Base-by-base conservation (phyloP, 257 asterid species). In the Haberlea rhodopensis region DNA sequence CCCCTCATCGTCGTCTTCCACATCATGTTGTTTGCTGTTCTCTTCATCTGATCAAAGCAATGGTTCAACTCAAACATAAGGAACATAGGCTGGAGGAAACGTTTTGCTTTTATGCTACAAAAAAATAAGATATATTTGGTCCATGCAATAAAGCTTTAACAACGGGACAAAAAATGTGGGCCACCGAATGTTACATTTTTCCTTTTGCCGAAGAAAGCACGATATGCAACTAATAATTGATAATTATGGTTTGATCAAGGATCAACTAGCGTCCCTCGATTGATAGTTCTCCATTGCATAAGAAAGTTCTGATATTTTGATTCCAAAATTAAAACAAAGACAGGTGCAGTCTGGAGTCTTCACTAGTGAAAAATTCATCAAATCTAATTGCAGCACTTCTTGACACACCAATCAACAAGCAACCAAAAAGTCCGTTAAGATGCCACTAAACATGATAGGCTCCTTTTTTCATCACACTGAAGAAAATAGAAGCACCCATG, bases 1-100 rank as follows among this genome's bases (percentile, higher is more conserved):
- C 24, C 91, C 87, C 15, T 63, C 71, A 54, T 60, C 77, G n/a
- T 63, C 78, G 57, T 82, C 90, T 26, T 84, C 87, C 22, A 82
- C 90, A 8, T 84, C 84, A 2, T 80, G 81, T 71, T 73, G 78
- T 60, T 72, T 67, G 75, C 71, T 62, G 68, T 64, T 70, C 71
- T 66, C 76, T 63, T 53, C 80, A 77, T 85, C 95, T 82, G 80
- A 67, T 62, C 53, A 74, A 57, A 77, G 57, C 63, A 69, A 73
- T 45, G 52, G 27, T 71, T 74, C 52, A 57, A 71, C 60, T 54
- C 60, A 57, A 24, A 27, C 21, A 45, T 24, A 23, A 13, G 28
- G 49, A 9, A 13, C 37, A 43, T 8, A 59, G 6, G 4, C 52
- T 1, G 65, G 63, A 2, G 52, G 20, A 2, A 18, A 48, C 0